Evolutionary conservation across 768 basidiomycete genomes (phyloP).

Genomic region (Boletus rubropictus): DNA sequence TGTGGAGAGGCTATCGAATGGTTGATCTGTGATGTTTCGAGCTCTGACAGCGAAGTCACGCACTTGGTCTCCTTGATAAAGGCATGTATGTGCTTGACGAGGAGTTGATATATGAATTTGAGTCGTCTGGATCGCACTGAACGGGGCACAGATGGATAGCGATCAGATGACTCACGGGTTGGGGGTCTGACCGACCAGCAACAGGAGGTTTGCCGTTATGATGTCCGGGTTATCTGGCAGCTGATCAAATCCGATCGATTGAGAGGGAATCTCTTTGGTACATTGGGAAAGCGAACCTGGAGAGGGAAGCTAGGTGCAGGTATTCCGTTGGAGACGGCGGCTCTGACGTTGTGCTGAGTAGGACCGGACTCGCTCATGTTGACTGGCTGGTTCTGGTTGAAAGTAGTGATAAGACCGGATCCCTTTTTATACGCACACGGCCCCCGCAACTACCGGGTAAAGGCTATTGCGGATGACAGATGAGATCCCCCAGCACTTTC

Average conservation of each 20-base stretch:
- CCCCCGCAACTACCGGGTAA: background rate
- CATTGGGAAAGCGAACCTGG: constrained; percentile 30
- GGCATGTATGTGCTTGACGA: constrained; percentile 67
- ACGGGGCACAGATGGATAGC: background rate
- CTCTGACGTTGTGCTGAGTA: constrained; percentile 6
- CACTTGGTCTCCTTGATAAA: constrained; percentile 67
- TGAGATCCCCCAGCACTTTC: no score
- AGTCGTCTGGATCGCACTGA: constrained; percentile 29
- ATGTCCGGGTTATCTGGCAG: constrained; percentile 44
- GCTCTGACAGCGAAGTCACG: constrained; percentile 7
- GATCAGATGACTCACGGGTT: constrained; percentile 33
- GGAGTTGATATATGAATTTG: constrained; percentile 43
- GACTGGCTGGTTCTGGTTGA: background rate
- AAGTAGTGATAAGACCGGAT: background rate
- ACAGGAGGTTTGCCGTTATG: constrained; percentile 44
- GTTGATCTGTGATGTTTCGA: background rate
- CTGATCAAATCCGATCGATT: constrained; percentile 25
- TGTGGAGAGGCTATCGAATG: constrained; percentile 49
- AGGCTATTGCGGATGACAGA: background rate
- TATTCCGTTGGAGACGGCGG: constrained; percentile 39
- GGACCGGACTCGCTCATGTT: constrained; percentile 13
- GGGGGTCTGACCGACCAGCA: constrained; percentile 33
- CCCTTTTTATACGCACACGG: background rate
- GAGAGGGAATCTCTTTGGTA: no score
- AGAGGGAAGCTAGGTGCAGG: constrained; percentile 34